Percentiles rank a stretch among this genome's conserved stretches.
Evolutionary conservation across 805 yeast genomes (phyloP).

Genomic region (Brettanomyces anomalus): DNA sequence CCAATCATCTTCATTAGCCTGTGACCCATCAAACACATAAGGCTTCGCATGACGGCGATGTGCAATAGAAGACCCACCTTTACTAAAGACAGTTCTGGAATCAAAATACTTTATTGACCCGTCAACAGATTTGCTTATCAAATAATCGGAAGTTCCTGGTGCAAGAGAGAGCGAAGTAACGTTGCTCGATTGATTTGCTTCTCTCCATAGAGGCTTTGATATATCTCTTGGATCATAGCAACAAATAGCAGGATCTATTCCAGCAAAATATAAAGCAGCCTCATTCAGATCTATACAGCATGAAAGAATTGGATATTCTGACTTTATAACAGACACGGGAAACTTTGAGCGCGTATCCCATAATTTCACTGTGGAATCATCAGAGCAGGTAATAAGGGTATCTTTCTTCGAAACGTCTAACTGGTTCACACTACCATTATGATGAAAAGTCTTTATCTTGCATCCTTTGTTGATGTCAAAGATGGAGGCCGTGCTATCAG

Average conservation of each 20-base stretch:
- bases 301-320: slow-evolving; percentile 51
- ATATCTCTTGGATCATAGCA: slow-evolving; percentile 50
- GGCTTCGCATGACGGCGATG: slow-evolving; percentile 32
- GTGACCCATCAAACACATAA: slow-evolving; percentile 48
- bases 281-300: slow-evolving; percentile 33
- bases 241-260: slow-evolving; percentile 56
- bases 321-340: slow-evolving; percentile 23
- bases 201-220: slow-evolving; percentile 34
- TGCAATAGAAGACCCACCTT: not conserved
- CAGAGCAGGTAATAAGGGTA: slow-evolving; percentile 44
- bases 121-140: slow-evolving; percentile 47
- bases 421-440: slow-evolving; percentile 41
- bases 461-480: slow-evolving; percentile 56
- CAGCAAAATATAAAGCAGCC: slow-evolving; percentile 43
- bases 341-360: slow-evolving; percentile 62
- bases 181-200: slow-evolving; percentile 36
- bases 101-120: slow-evolving; percentile 51
- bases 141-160: slow-evolving; percentile 25
- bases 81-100: slow-evolving; percentile 28
- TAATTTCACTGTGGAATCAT: slow-evolving; percentile 48
- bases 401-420: slow-evolving; percentile 29
- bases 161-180: slow-evolving; percentile 49
- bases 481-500: slow-evolving; percentile 51
- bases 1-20: slow-evolving; percentile 41
- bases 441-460: slow-evolving; percentile 40